Evolutionary conservation across 805 yeast genomes (phyloP).

Genomic region (Saccharomycopsis sp.): DNA sequence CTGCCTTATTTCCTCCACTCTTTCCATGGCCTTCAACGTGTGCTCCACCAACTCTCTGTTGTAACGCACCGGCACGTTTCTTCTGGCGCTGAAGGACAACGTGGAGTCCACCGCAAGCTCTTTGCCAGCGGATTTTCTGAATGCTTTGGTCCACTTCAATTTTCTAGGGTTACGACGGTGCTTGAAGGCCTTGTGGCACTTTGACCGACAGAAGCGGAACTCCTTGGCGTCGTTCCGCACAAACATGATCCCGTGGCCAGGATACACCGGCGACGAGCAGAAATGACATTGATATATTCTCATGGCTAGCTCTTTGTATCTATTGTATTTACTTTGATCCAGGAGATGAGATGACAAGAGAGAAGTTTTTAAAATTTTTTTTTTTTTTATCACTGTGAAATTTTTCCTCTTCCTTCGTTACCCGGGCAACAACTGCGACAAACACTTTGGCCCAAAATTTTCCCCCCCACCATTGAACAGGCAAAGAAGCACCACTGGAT

Average conservation of each 20-base stretch:
- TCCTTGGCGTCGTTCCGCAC: slow-evolving; percentile 98
- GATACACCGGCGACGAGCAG: slow-evolving; percentile 94
- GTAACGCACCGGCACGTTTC: slow-evolving; percentile 96
- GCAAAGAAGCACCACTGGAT: no score
- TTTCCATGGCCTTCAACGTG: slow-evolving; percentile 88
- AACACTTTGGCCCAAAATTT: no score
- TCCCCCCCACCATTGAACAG: no score
- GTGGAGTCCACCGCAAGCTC: slow-evolving; percentile 97
- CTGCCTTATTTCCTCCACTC: slow-evolving; percentile 92
- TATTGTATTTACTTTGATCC: neutral
- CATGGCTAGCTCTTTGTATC: slow-evolving; percentile 36
- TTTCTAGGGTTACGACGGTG: slow-evolving; percentile 98
- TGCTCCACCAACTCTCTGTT: slow-evolving; percentile 93
- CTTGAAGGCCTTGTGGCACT: slow-evolving; percentile 95
- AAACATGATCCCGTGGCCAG: slow-evolving; percentile 92
- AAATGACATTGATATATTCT: slow-evolving; percentile 90
- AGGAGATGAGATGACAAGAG: neutral
- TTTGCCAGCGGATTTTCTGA: slow-evolving; percentile 98
- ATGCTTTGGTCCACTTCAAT: slow-evolving; percentile 97
- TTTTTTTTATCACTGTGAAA: neutral
- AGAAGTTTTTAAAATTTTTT: neutral
- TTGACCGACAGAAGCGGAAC: slow-evolving; percentile 94
- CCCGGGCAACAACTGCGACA: no score
- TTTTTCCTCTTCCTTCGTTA: no score
- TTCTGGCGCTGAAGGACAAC: slow-evolving; percentile 90